Evolutionary conservation across 2,329 filamentous ascomycete genomes (phyloP).

Genomic region (Aspergillus chevalieri): DNA sequence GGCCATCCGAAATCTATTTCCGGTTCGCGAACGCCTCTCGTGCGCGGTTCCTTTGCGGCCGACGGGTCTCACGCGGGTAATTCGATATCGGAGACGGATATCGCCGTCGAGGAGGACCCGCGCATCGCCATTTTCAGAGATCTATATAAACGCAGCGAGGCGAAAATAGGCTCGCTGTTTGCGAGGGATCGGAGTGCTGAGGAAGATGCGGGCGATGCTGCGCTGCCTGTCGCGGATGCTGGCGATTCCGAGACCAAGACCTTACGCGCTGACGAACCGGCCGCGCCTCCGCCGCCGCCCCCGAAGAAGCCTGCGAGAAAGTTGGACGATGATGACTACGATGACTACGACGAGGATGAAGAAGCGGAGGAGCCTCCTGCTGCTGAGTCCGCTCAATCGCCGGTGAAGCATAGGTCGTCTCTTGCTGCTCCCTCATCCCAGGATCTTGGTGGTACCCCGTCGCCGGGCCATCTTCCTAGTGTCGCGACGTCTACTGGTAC

Average conservation of each 20-base stretch:
- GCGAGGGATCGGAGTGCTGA: constrained; percentile 35
- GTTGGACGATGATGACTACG: constrained; percentile 71
- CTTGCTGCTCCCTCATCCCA: constrained; percentile 43
- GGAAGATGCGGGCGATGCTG: constrained; percentile 15
- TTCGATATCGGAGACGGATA: constrained; percentile 46
- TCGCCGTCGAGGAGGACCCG: constrained; percentile 63
- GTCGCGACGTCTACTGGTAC: constrained; percentile 58
- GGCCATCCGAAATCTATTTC: constrained; percentile 38
- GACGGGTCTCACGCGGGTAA: constrained; percentile 43
- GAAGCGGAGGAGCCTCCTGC: constrained; percentile 51
- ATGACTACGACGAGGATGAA: constrained; percentile 58
- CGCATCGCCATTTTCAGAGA: constrained; percentile 67
- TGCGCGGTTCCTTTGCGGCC: constrained; percentile 36
- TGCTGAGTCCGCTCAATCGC: constrained; percentile 34
- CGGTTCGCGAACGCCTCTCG: constrained; percentile 40
- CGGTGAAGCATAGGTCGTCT: constrained; percentile 47
- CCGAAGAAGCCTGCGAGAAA: constrained; percentile 60
- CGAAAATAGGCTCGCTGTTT: constrained; percentile 72
- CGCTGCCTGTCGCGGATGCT: constrained; percentile 47
- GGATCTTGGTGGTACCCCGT: constrained; percentile 57
- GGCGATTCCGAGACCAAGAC: constrained; percentile 21
- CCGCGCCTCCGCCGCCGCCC: constrained; percentile 37
- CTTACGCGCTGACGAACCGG: constrained; percentile 46
- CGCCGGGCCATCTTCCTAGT: constrained; percentile 62
- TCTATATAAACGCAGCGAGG: constrained; percentile 70